Evolutionary conservation across 805 yeast species (phyloP).

Genomic region (Ogataea nakhonphanomensis): DNA sequence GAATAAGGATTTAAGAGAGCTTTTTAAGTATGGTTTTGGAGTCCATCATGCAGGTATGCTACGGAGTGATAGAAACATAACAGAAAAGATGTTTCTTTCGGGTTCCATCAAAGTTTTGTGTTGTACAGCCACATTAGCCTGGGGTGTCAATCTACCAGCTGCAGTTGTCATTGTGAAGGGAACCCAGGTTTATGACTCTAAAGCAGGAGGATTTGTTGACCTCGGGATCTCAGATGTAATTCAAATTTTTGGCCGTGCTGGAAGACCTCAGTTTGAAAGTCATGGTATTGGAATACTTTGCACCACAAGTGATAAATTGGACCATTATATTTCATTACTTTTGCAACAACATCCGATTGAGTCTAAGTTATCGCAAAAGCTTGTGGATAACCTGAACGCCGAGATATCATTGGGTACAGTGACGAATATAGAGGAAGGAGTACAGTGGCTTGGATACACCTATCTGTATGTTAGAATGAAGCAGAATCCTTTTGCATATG

Average conservation of each 20-base stretch:
- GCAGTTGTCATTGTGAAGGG: slow-evolving; percentile 97
- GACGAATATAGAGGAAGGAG: slow-evolving; percentile 89
- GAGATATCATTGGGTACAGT: slow-evolving; percentile 95
- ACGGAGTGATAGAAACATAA: slow-evolving; percentile 81
- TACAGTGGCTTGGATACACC: slow-evolving; percentile 97
- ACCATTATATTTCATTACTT: slow-evolving; percentile 82
- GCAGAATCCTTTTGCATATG: slow-evolving; percentile 89
- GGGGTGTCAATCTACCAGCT: slow-evolving; percentile 99
- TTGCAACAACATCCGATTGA: slow-evolving; percentile 97
- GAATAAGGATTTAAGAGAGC: slow-evolving; percentile 75
- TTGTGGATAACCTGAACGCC: slow-evolving; percentile 92
- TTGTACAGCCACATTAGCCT: slow-evolving; percentile 96
- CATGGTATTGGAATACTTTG: slow-evolving; percentile 91
- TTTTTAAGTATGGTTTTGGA: slow-evolving; percentile 82
- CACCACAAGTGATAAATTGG: slow-evolving; percentile 76
- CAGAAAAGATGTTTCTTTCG: slow-evolving; percentile 79
- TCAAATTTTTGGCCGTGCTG: slow-evolving; percentile 98
- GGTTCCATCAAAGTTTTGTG: slow-evolving; percentile 89
- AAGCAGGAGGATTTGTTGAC: slow-evolving; percentile 91
- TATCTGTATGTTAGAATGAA: slow-evolving; percentile 92
- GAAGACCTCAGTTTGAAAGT: slow-evolving; percentile 93
- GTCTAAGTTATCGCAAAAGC: slow-evolving; percentile 68
- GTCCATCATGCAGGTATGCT: slow-evolving; percentile 97
- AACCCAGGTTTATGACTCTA: slow-evolving; percentile 91
- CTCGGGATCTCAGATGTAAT: slow-evolving; percentile 94